phyloP scores from a whole-genome alignment of 768 basidiomycete genomes.

The Termitomyces sp. region DNA sequence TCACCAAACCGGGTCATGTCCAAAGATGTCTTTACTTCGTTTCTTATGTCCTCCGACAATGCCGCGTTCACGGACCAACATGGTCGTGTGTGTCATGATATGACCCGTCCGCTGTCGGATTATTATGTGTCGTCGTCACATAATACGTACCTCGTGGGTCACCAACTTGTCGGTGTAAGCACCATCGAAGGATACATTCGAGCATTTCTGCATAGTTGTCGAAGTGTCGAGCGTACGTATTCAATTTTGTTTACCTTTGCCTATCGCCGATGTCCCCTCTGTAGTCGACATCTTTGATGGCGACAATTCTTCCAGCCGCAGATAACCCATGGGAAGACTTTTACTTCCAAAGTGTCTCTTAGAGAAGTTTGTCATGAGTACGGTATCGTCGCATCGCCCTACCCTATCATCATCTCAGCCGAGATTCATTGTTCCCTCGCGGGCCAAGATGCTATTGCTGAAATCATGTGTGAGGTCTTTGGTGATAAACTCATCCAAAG shows the following conservation, averaged over 20 bases:
- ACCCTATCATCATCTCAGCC: constrained; percentile 96
- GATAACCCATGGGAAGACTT: constrained; percentile 91
- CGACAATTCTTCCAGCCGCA: constrained; percentile 61
- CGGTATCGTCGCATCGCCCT: constrained; percentile 90
- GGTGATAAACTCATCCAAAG: constrained; percentile 31
- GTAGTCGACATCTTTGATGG: constrained; percentile 93
- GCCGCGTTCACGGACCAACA: constrained; percentile 43
- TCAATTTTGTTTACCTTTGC: background rate
- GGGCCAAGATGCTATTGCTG: constrained; percentile 45
- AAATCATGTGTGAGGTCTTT: constrained; percentile 43
- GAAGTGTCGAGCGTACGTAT: constrained; percentile 84
- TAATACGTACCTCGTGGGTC: constrained; percentile 85
- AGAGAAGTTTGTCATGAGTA: constrained; percentile 87
- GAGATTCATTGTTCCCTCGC: constrained; percentile 83
- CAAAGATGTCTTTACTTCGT: constrained; percentile 66
- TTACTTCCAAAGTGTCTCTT: constrained; percentile 81
- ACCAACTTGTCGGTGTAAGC: constrained; percentile 82
- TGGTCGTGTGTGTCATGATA: constrained; percentile 61
- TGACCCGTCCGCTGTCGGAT: constrained; percentile 84
- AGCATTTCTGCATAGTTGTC: constrained; percentile 82
- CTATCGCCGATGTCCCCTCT: constrained; percentile 10
- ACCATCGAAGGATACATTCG: constrained; percentile 95
- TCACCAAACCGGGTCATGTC: constrained; percentile 31
- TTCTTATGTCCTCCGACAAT: constrained; percentile 80
- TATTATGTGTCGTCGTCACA: constrained; percentile 90